phyloP scores from a whole-genome alignment of 1,139 yeast species.

The Suhomyces terraborum region DNA sequence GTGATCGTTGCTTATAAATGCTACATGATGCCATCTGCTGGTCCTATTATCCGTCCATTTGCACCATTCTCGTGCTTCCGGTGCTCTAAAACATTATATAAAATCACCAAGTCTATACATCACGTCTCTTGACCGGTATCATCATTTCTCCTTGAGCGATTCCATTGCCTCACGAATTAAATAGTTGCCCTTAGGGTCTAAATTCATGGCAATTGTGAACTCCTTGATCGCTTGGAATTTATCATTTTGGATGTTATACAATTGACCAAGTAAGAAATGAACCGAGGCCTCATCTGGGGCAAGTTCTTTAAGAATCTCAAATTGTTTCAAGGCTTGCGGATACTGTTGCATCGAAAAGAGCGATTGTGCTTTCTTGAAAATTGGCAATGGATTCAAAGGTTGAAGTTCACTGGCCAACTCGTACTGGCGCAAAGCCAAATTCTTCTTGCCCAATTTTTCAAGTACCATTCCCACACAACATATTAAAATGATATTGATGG shows the following conservation, averaged over 20 bases:
- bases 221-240: slow-evolving; percentile 80
- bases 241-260: slow-evolving; percentile 75
- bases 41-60: too few species aligned
- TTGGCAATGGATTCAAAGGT: slow-evolving; percentile 82
- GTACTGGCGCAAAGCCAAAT: slow-evolving; percentile 79
- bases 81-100: not conserved
- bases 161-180: slow-evolving; percentile 85
- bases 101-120: not conserved
- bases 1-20: too few species aligned
- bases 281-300: slow-evolving; percentile 97
- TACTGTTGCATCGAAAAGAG: slow-evolving; percentile 71
- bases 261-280: slow-evolving; percentile 84
- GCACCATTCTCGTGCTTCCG: too few species aligned
- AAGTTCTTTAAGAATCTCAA: slow-evolving; percentile 66
- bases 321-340: slow-evolving; percentile 70
- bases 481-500: slow-evolving; percentile 83
- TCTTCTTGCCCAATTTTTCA: slow-evolving; percentile 70
- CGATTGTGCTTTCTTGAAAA: slow-evolving; percentile 86
- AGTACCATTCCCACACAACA: slow-evolving; percentile 95
- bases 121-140: too few species aligned
- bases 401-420: slow-evolving; percentile 82
- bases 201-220: slow-evolving; percentile 83
- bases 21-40: too few species aligned
- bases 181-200: slow-evolving; percentile 93
- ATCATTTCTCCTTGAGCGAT: slow-evolving; percentile 31